Conservation (phyloP, 306 rosid species). For the Dryas alaskensis region DNA sequence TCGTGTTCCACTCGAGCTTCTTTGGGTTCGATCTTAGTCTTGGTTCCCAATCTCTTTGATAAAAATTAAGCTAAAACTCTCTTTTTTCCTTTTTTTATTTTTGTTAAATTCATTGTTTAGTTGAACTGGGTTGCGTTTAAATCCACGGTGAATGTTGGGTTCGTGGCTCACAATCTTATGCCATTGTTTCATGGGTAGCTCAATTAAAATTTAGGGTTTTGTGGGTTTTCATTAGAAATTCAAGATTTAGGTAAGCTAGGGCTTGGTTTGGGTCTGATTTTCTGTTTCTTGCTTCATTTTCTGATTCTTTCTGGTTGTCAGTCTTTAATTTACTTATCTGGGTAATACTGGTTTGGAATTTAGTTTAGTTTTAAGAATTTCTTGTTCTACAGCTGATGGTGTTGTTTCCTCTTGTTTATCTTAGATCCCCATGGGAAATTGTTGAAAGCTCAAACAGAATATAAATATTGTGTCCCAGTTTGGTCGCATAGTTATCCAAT, state of each 20-base stretch:
- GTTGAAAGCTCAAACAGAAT: constrained; percentile 33
- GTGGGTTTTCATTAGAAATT: not conserved
- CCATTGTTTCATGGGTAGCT: constrained; percentile 13
- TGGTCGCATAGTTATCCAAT: constrained; percentile 19
- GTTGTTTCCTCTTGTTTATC: constrained; percentile 31
- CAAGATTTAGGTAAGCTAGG: not conserved
- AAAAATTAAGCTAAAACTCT: constrained; percentile 12
- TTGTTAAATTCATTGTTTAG: constrained; percentile 3
- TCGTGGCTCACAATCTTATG: not conserved
- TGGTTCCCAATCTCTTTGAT: constrained; percentile 5
- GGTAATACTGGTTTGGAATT: constrained; percentile 7
- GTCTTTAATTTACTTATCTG: constrained; percentile 2
- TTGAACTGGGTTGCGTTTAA: constrained; percentile 2
- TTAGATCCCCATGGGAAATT: constrained; percentile 37
- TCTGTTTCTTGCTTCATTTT: constrained; percentile 20
- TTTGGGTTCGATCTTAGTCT: constrained; percentile 24
- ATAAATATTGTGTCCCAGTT: constrained; percentile 26
- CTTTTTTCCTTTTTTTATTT: not conserved
- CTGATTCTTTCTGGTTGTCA: constrained; percentile 14
- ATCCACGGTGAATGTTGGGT: constrained; percentile 17
- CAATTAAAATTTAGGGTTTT: constrained; percentile 43
- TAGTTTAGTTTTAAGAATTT: constrained; percentile 18
- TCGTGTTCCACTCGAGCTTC: constrained; percentile 21
- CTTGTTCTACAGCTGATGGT: constrained; percentile 27
- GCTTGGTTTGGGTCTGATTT: constrained; percentile 13